phyloP scores from a whole-genome alignment of 306 rosid species.

The Medicago lupulina region DNA sequence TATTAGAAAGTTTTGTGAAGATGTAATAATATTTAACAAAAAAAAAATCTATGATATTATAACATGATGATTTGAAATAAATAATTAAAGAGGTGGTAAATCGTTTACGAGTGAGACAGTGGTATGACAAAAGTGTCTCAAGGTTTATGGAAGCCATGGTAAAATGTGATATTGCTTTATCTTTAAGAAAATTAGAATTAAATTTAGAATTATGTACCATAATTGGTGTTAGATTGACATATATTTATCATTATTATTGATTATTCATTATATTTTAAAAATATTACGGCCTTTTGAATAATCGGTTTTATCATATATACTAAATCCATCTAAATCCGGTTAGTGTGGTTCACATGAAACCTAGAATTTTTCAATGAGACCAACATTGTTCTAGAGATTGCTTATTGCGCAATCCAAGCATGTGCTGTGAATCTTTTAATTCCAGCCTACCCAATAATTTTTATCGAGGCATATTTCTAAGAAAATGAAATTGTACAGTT shows the following conservation, averaged over 20 bases:
- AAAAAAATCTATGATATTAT: too few species aligned
- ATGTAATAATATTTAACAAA: too few species aligned
- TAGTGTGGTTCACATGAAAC: neutral
- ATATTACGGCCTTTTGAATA: neutral
- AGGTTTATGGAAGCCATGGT: too few species aligned
- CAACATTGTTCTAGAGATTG: conserved; percentile 5
- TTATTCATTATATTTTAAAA: too few species aligned
- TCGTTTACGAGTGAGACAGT: too few species aligned
- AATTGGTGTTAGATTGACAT: neutral
- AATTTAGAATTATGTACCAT: neutral
- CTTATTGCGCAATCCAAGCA: conserved; percentile 2
- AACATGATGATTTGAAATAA: too few species aligned
- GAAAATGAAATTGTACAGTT: neutral
- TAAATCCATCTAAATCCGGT: too few species aligned
- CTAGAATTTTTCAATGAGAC: neutral
- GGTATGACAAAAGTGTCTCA: too few species aligned
- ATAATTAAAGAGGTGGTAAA: too few species aligned
- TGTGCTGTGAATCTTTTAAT: conserved; percentile 24
- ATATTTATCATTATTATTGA: neutral
- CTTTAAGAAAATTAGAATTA: neutral
- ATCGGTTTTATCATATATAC: neutral
- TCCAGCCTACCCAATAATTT: conserved; percentile 3
- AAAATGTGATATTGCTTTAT: too few species aligned
- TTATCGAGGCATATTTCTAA: conserved; percentile 8
- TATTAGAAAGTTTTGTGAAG: too few species aligned